Percentiles rank a stretch among this genome's conserved stretches.
Evolutionary conservation across 371 early-diverging fungal species (phyloP).

Genomic region (Haplosporangium sp.): DNA sequence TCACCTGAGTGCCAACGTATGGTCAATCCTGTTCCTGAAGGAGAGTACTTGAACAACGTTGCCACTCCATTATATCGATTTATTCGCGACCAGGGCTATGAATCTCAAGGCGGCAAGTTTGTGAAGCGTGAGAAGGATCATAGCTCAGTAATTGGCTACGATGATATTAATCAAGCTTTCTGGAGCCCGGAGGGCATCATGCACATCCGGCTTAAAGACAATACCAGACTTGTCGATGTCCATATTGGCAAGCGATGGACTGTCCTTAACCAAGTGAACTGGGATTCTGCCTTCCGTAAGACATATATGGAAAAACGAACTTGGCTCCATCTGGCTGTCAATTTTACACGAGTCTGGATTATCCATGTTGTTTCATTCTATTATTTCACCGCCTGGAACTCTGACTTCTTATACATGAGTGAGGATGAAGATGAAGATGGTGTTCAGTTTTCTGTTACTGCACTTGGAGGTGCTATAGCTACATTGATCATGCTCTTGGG

Average conservation of each 20-base stretch:
- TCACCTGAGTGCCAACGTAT: constrained; percentile 57
- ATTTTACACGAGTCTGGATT: constrained; percentile 91
- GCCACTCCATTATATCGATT: constrained; percentile 83
- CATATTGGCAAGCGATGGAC: constrained; percentile 76
- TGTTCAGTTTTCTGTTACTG: constrained; percentile 77
- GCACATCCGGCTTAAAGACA: constrained; percentile 67
- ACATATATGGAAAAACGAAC: constrained; percentile 91
- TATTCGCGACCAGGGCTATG: constrained; percentile 84
- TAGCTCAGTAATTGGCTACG: constrained; percentile 84
- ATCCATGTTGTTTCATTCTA: constrained; percentile 87
- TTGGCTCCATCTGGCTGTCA: constrained; percentile 87
- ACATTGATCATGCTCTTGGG: constrained; percentile 76
- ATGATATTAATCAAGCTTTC: constrained; percentile 92
- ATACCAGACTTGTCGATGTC: constrained; percentile 66
- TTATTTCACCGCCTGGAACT: constrained; percentile 84
- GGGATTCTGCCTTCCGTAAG: constrained; percentile 81
- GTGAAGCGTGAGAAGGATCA: constrained; percentile 88
- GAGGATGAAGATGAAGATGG: constrained; percentile 60
- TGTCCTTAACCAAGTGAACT: constrained; percentile 74
- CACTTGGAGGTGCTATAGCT: constrained; percentile 81
- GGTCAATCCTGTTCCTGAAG: constrained; percentile 68
- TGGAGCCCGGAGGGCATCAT: constrained; percentile 81
- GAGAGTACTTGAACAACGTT: constrained; percentile 78
- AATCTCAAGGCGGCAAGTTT: constrained; percentile 74
- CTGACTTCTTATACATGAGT: constrained; percentile 72